phyloP scores from a whole-genome alignment of 495 filamentous ascomycete genomes.

The Aspergillus diversus region DNA sequence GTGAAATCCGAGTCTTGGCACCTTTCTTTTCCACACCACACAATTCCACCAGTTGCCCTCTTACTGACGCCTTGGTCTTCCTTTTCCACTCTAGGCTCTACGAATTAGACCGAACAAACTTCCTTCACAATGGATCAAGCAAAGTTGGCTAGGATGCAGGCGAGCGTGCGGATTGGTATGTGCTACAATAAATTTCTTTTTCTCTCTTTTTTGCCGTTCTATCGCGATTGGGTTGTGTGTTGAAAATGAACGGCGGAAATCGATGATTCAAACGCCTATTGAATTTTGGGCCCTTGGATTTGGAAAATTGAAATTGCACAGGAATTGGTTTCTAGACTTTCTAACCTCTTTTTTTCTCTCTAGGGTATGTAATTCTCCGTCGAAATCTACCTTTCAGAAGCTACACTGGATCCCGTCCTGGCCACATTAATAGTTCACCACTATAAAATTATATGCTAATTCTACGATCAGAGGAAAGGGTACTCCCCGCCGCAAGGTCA shows the following conservation, averaged over 20 bases:
- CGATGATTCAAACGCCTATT: background rate
- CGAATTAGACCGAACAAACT: conserved; percentile 30
- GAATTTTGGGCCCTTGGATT: background rate
- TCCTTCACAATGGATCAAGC: conserved; percentile 58
- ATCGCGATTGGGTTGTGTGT: conserved; percentile 1
- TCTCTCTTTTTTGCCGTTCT: conserved; percentile 14
- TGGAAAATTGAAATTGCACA: background rate
- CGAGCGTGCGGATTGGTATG: conserved; percentile 61
- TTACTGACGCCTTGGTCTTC: conserved; percentile 21
- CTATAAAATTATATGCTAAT: background rate
- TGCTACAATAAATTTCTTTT: conserved; percentile 20
- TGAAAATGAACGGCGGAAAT: background rate
- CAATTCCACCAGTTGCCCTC: conserved; percentile 16
- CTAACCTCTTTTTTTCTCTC: conserved; percentile 1
- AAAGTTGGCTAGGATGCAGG: conserved; percentile 61
- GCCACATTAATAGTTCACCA: too few relatives aligned
- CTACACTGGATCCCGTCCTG: background rate
- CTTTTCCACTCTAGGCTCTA: conserved; percentile 22
- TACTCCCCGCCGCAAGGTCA: conserved; percentile 95
- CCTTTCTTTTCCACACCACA: conserved; percentile 21
- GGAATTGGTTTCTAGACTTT: background rate
- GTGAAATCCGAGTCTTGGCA: conserved; percentile 18
- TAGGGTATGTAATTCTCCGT: conserved; percentile 4
- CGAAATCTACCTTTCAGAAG: background rate
- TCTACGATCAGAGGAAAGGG: conserved; percentile 80